phyloP scores from a whole-genome alignment of 768 basidiomycete species.

The Rhizopogon vesiculosus region DNA sequence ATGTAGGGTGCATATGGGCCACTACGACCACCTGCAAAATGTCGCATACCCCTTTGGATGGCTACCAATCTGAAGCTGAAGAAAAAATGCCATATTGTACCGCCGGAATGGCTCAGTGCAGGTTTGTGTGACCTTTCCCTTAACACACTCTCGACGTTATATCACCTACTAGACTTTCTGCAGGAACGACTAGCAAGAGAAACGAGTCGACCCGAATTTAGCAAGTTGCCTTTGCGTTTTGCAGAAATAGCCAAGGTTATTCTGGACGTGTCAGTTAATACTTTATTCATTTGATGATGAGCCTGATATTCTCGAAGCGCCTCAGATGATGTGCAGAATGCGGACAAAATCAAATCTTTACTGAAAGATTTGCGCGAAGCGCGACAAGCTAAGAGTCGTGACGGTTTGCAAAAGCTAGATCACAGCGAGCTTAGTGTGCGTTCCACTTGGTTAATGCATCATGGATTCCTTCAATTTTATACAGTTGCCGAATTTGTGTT shows the following conservation, averaged over 20 bases:
- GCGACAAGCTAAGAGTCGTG: constrained; percentile 88
- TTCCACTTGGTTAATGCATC: background rate
- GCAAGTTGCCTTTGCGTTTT: constrained; percentile 80
- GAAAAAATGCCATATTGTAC: constrained; percentile 89
- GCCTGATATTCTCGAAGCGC: constrained; percentile 47
- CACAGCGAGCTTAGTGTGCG: constrained; percentile 73
- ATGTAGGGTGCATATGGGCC: constrained; percentile 88
- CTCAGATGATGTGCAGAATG: constrained; percentile 81
- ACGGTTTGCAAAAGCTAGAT: constrained; percentile 77
- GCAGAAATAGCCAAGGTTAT: constrained; percentile 88
- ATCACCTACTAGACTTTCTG: constrained; percentile 58
- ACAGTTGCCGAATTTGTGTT: constrained; percentile 79
- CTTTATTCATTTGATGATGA: background rate
- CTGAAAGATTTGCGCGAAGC: constrained; percentile 96
- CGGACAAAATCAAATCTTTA: constrained; percentile 79
- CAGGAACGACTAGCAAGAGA: constrained; percentile 73
- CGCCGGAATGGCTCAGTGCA: constrained; percentile 84
- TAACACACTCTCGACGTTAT: background rate
- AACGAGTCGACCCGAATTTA: constrained; percentile 69
- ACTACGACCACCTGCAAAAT: constrained; percentile 79
- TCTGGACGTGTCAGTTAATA: constrained; percentile 76
- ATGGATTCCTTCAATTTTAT: background rate
- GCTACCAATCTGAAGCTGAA: constrained; percentile 91
- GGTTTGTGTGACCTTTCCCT: constrained; percentile 44
- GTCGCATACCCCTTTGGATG: constrained; percentile 93